Evolutionary conservation across 192 early-diverging fungal species (phyloP).

Genomic region (Polychytrium aggregatum): DNA sequence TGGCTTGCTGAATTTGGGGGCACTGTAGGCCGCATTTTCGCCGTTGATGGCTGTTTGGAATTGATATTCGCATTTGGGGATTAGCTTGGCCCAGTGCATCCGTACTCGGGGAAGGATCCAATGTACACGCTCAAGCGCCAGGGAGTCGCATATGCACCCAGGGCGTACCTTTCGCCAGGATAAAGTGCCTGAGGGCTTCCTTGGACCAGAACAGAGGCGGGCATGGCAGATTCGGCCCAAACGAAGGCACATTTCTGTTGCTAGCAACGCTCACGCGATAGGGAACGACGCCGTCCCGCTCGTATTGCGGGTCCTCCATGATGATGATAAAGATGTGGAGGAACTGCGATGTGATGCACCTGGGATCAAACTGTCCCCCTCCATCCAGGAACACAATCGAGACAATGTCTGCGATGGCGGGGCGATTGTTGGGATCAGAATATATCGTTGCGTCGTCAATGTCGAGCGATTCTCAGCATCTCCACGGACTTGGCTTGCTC

Average conservation of each 20-base stretch:
- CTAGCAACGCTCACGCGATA: conserved; percentile 23
- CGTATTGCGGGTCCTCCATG: conserved; percentile 11
- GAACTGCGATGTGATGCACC: conserved; percentile 27
- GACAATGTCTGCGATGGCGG: conserved; percentile 23
- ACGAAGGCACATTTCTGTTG: conserved; percentile 26
- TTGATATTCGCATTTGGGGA: not conserved
- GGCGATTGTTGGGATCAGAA: too few species aligned
- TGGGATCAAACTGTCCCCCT: conserved; percentile 24
- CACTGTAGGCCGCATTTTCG: conserved; percentile 34
- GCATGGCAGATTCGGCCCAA: conserved; percentile 24
- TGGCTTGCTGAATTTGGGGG: conserved; percentile 28
- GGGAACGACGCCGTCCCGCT: too few species aligned
- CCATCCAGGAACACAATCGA: conserved; percentile 29
- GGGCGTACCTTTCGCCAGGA: conserved; percentile 28
- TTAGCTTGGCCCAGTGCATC: not conserved
- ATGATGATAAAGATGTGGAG: conserved; percentile 33
- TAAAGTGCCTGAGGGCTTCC: conserved; percentile 19
- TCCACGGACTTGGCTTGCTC: too few species aligned
- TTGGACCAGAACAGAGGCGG: conserved; percentile 19
- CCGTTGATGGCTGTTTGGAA: conserved; percentile 29
- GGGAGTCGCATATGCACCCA: too few species aligned
- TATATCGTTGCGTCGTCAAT: too few species aligned
- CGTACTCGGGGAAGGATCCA: not conserved
- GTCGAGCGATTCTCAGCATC: too few species aligned
- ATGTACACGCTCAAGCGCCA: not conserved